phyloP scores from a whole-genome alignment of 176 grass and related monocot genomes.

The Bothriochloa decipiens region DNA sequence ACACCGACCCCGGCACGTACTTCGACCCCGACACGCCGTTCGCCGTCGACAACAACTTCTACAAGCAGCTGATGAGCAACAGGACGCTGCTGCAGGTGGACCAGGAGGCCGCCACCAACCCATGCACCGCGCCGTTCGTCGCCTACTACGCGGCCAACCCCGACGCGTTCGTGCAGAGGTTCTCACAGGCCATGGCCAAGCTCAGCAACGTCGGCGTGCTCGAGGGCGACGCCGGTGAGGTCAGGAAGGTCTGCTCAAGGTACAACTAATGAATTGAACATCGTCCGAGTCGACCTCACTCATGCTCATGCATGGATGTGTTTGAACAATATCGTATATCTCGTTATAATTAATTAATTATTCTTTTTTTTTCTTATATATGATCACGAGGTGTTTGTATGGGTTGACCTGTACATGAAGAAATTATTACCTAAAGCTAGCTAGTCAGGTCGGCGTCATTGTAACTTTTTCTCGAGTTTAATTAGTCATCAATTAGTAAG shows the following conservation, averaged over 20 bases:
- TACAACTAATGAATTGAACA: slow-evolving; percentile 35
- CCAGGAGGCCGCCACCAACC: slow-evolving; percentile 54
- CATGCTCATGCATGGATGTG: too few relatives aligned
- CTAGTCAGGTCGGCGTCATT: background rate
- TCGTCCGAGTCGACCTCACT: too few relatives aligned
- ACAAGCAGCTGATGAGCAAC: slow-evolving; percentile 45
- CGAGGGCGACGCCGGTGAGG: slow-evolving; percentile 51
- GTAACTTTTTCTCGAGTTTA: background rate
- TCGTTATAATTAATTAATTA: background rate
- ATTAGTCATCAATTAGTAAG: background rate
- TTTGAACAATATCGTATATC: background rate
- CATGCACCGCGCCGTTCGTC: slow-evolving; percentile 23
- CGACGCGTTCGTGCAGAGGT: slow-evolving; percentile 40
- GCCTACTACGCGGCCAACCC: slow-evolving; percentile 31
- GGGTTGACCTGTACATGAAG: background rate
- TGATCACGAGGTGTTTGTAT: background rate
- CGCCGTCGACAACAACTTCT: slow-evolving; percentile 60
- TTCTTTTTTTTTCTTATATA: background rate
- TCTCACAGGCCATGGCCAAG: slow-evolving; percentile 54
- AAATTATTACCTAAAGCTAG: background rate
- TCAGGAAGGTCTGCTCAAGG: slow-evolving; percentile 55
- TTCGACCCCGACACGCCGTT: slow-evolving; percentile 50
- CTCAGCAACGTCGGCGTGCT: slow-evolving; percentile 49
- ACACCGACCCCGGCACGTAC: slow-evolving; percentile 35
- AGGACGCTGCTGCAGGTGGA: slow-evolving; percentile 51